Base-by-base conservation (phyloP, 2,329 filamentous ascomycete genomes). In the Ceratocystis cacaofunesta region DNA sequence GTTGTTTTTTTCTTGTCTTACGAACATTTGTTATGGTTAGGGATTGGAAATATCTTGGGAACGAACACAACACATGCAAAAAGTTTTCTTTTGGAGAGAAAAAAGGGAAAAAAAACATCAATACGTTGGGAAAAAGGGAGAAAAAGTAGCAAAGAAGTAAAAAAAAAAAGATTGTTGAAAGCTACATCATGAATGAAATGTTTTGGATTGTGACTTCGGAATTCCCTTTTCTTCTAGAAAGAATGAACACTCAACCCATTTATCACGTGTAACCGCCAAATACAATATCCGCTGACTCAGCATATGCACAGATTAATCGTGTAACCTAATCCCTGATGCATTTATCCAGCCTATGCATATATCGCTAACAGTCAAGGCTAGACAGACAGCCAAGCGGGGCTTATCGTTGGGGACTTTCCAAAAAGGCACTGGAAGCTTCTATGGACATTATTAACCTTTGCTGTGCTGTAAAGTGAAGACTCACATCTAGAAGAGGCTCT, bases 361-460 rank as follows among this genome's bases (percentile, higher is more conserved):
- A 58, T 5, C 55, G 36, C 55, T 3, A 15, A 32, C 8, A 58
- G 28, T 5, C 55, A 36, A 58, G 55, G 28, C 55, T 32, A 17
- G 8, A 25, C 48, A 10, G 19, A 7, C 28, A 15, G 12, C 17
- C 8, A 58, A 36, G 55, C 55, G 55, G 55, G 55, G 55, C 28
- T 52, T 22, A 25, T 52, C 12, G 25, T 28, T 15, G 22, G 12
- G 12, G 25, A 15, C 28, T 30, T 5, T 15, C 19, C 48, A 28
- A 25, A 52, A 52, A 36, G 48, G 48, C 55, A 36, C 55, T 58
- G 55, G 55, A 58, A 32, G 55, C 55, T 58, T 58, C 55, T 58
- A 58, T 7, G 15, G 8, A 10, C 32, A n/a, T 30, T 28, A 15
- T 28, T 25, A 5, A 58, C 3, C 32, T 58, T 30, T 52, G 48